phyloP scores from a whole-genome alignment of 441 rosid genomes.

The Mallotus japonicus region DNA sequence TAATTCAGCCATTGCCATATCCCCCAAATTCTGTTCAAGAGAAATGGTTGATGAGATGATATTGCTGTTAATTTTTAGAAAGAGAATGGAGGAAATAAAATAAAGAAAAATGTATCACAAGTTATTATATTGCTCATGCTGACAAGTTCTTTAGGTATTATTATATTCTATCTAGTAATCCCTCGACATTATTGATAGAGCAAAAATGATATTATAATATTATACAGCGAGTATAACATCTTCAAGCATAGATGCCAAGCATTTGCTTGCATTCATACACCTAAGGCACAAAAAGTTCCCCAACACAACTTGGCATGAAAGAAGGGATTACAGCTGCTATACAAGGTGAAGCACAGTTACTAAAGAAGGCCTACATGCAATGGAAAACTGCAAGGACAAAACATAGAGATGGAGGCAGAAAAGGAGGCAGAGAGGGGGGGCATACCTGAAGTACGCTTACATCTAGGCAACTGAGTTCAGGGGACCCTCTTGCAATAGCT shows the following conservation, averaged over 20 bases:
- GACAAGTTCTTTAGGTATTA: too few relatives aligned
- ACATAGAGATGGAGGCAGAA: not conserved
- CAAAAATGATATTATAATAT: too few relatives aligned
- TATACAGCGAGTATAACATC: not conserved
- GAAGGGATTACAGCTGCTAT: not conserved
- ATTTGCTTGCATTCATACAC: not conserved
- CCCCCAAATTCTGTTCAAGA: conserved; percentile 59
- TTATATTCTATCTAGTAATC: too few relatives aligned
- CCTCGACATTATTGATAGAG: too few relatives aligned
- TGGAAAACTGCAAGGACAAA: not conserved
- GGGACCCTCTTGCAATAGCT: conserved; percentile 87
- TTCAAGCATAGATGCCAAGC: not conserved
- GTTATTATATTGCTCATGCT: too few relatives aligned
- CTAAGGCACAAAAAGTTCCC: not conserved
- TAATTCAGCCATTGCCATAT: conserved; percentile 67
- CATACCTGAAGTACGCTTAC: conserved; percentile 83
- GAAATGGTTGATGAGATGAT: not conserved
- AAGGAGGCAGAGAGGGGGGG: conserved; percentile 8
- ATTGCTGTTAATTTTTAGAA: too few relatives aligned
- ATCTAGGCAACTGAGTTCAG: conserved; percentile 67
- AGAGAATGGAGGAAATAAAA: not conserved
- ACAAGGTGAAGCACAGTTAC: not conserved
- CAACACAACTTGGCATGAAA: not conserved
- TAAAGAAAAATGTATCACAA: not conserved
- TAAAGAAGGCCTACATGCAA: not conserved